Conservation (phyloP, 1,284 basidiomycete species). For the Austroboletus novae-zelandiae region DNA sequence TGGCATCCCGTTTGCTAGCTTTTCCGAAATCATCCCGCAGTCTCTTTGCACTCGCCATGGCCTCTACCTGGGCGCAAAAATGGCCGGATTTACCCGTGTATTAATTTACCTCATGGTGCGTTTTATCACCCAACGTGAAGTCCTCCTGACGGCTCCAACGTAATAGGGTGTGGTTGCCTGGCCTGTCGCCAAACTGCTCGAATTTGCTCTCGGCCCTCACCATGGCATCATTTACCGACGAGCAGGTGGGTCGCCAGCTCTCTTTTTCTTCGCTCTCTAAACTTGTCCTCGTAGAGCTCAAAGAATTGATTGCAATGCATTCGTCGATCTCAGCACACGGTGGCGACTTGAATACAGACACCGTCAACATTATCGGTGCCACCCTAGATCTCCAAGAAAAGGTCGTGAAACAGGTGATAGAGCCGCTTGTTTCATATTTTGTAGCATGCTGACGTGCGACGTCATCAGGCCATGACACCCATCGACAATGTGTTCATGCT, state of each 20-base stretch:
- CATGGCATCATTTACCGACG: constrained; percentile 61
- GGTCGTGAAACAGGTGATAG: constrained; percentile 47
- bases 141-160: not conserved
- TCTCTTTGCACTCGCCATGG: constrained; percentile 91
- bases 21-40: constrained; percentile 90
- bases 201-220: constrained; percentile 60
- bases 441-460: not conserved
- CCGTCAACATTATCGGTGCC: constrained; percentile 73
- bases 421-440: not conserved
- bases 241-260: constrained; percentile 26
- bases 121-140: constrained; percentile 5
- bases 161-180: constrained; percentile 72
- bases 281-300: constrained; percentile 44
- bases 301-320: constrained; percentile 74
- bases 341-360: constrained; percentile 70
- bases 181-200: constrained; percentile 74
- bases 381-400: constrained; percentile 74
- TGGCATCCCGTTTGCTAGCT: constrained; percentile 42
- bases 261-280: not conserved
- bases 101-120: constrained; percentile 71
- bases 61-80: constrained; percentile 87
- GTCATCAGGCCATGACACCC: constrained; percentile 30
- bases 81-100: constrained; percentile 73
- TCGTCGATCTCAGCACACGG: constrained; percentile 53
- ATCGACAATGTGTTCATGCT: constrained; percentile 49